Evolutionary conservation across 352 stramenopile species (phyloP).

Genomic region (Thalassiosira ordinaria): DNA sequence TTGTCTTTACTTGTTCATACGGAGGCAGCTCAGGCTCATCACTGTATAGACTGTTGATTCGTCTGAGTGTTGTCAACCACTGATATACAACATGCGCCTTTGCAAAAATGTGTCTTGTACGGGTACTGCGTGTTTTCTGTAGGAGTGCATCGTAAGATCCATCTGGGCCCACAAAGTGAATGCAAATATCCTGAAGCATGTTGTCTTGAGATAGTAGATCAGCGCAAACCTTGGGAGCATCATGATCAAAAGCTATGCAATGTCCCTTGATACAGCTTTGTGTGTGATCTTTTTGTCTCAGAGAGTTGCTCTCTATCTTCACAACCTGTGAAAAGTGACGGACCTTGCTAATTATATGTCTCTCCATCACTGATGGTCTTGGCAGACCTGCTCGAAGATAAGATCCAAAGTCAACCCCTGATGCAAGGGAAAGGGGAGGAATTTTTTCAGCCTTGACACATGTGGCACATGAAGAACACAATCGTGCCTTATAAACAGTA

Average conservation of each 20-base stretch:
- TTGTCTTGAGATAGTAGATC: background rate
- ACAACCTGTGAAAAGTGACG: background rate
- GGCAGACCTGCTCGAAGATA: background rate
- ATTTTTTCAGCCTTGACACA: background rate
- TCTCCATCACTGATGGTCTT: background rate
- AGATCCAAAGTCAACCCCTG: constrained; percentile 9
- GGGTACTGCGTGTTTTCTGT: constrained; percentile 9
- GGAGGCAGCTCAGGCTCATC: background rate
- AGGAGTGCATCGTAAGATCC: background rate
- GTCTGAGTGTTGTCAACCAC: background rate
- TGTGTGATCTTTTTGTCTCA: background rate
- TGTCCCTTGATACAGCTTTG: constrained; percentile 3
- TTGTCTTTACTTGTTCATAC: background rate
- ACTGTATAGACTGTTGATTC: background rate
- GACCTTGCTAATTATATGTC: constrained; percentile 3
- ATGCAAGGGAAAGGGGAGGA: constrained; percentile 11
- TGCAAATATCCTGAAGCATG: background rate
- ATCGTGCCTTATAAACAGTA: background rate
- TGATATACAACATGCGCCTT: constrained; percentile 2
- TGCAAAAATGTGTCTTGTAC: constrained; percentile 2
- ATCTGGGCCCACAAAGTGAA: constrained; percentile 2
- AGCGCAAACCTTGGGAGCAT: constrained; percentile 2
- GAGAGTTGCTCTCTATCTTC: constrained; percentile 11
- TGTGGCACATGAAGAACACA: background rate
- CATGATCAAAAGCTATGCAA: constrained; percentile 8